Conservation (phyloP, 1,284 basidiomycete genomes). For the Cutaneotrichosporon spelunceum region DNA sequence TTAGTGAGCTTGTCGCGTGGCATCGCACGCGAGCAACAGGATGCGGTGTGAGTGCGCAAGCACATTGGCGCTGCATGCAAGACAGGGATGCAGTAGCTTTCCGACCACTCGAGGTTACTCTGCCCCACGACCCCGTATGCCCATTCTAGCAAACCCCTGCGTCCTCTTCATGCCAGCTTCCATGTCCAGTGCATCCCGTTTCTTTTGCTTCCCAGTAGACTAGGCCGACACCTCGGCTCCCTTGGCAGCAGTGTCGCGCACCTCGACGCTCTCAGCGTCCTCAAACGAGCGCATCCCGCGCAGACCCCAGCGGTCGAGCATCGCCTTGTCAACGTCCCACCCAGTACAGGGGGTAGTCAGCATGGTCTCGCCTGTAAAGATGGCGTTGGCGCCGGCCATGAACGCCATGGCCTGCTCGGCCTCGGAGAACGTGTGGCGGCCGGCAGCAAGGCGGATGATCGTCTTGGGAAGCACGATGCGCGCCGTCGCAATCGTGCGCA, state of each 20-base stretch:
- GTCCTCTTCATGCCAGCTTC: neutral
- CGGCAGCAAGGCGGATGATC: slow-evolving; percentile 93
- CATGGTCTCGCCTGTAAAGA: slow-evolving; percentile 97
- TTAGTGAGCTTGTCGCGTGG: neutral
- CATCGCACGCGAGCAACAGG: neutral
- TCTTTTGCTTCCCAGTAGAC: neutral
- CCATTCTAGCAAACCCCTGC: too few species aligned
- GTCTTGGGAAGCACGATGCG: slow-evolving; percentile 86
- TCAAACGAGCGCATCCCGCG: slow-evolving; percentile 86
- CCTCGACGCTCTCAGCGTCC: slow-evolving; percentile 37
- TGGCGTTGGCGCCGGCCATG: slow-evolving; percentile 96
- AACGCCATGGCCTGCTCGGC: slow-evolving; percentile 94
- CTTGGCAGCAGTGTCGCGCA: neutral
- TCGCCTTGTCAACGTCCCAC: slow-evolving; percentile 91
- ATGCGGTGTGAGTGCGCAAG: neutral
- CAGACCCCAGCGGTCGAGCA: slow-evolving; percentile 91
- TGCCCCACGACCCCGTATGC: too few species aligned
- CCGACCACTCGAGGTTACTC: too few species aligned
- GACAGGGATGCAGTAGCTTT: neutral
- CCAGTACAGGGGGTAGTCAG: slow-evolving; percentile 92
- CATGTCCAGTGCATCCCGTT: neutral
- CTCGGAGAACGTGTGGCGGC: slow-evolving; percentile 83
- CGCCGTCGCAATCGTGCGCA: slow-evolving; percentile 92
- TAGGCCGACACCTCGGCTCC: neutral
- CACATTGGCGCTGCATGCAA: neutral